Evolutionary conservation across 192 early-diverging fungal species (phyloP), one percentile per base, ranked within the genome.

Genomic region (Jimgerdemannia flammicorona): DNA sequence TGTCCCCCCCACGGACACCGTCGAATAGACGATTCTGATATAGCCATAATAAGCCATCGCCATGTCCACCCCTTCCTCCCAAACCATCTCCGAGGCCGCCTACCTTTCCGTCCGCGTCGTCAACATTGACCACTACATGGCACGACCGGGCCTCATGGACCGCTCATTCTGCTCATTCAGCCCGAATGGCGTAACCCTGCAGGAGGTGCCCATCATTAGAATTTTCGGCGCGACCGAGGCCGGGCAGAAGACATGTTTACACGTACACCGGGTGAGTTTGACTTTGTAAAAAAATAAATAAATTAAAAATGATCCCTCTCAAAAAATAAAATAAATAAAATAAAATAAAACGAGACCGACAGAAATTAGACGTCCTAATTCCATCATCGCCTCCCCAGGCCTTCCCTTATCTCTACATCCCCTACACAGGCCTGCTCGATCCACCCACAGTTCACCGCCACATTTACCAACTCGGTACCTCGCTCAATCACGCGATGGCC

Each of bases 361-460:
- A n/a, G n/a, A n/a, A n/a, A n/a, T n/a, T n/a, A n/a, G n/a, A n/a
- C 49, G 41, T 69, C 54, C 71, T 44, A n/a, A 3, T 71, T 64
- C 59, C 43, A 64, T 4, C 11, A 70, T 29, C 29, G 29, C 29
- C 29, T 43, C 3, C 43, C 7, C 75, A 93, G 91, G 84, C 82
- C 3, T 93, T 84, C 76, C 96, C 93, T 1, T 96, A 98, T 75
- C 86, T 98, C 63, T 95, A 91, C 79, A 84, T 98, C 4, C 88
- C 84, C 3, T 96, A 94, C 72, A 72, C 83, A 14, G 88, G 90
- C 3, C 70, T 81, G 3, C 20, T 71, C 3, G 81, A 85, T 9
- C 70, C 73, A 20, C 65, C 72, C 3, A 66, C 75, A 74, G 82
- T 86, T 0, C 83, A 85, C 44, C 39, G 70, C 3, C 87, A 85